phyloP scores from a whole-genome alignment of 306 rosid species.

The Malus asiatica region DNA sequence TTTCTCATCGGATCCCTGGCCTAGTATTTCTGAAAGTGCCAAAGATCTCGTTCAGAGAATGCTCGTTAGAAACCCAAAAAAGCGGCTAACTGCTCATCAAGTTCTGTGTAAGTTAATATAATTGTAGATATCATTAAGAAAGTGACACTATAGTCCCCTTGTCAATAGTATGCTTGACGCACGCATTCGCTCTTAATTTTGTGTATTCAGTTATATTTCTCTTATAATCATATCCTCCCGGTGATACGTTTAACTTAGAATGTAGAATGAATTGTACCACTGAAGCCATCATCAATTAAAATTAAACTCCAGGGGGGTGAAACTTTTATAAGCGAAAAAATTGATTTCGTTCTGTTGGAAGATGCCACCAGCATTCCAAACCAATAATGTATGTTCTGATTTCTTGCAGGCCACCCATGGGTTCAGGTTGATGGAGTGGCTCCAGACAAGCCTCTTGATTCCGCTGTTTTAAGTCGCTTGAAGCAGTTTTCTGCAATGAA shows the following conservation, averaged over 20 bases:
- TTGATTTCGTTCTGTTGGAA: background rate
- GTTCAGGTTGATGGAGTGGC: conserved; percentile 76
- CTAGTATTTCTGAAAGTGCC: conserved; percentile 66
- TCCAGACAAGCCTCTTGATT: conserved; percentile 80
- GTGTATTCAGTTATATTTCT: background rate
- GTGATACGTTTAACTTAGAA: background rate
- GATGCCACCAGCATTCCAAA: background rate
- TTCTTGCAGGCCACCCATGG: conserved; percentile 86
- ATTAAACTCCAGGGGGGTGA: background rate
- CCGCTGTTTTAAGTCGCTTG: conserved; percentile 81
- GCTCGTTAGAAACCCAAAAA: conserved; percentile 73
- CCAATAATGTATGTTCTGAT: conserved; percentile 12
- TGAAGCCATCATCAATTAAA: background rate
- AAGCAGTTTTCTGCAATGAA: conserved; percentile 83
- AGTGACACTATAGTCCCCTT: background rate
- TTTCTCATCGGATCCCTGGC: conserved; percentile 88
- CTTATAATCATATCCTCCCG: background rate
- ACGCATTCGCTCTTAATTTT: background rate
- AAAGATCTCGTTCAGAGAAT: conserved; percentile 70
- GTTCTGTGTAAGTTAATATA: conserved; percentile 55
- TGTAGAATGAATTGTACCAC: background rate
- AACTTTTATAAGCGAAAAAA: background rate
- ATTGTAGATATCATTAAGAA: background rate
- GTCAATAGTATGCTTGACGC: background rate
- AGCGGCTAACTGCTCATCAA: conserved; percentile 60